These are phyloP conservation scores for Sordariomycetes sp. DNA, from an alignment of 2,329 filamentous ascomycete genomes.

Conservation along the genomic window DNA sequence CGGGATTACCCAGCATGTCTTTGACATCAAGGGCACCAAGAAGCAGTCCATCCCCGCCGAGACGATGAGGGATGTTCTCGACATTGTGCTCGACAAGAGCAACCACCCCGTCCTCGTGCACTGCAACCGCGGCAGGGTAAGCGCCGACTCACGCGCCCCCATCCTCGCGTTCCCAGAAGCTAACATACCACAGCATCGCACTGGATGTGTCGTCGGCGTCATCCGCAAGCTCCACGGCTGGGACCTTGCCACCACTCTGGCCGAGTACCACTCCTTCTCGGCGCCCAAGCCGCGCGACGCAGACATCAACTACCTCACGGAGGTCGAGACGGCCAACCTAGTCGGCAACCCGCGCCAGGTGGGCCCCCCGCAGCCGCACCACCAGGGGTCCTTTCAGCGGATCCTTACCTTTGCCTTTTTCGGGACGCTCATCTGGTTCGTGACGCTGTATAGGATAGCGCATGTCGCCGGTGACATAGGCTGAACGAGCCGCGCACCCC, in stretches of 20 bases:
- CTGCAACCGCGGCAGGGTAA: conserved; percentile 80
- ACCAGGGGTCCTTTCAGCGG: conserved; percentile 24
- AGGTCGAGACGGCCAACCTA: conserved; percentile 26
- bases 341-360: neutral
- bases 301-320: conserved; percentile 43
- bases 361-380: neutral
- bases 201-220: conserved; percentile 75
- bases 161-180: neutral
- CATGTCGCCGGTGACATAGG: neutral
- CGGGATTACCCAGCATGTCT: conserved; percentile 58
- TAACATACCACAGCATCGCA: conserved; percentile 50
- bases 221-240: conserved; percentile 63
- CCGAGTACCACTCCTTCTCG: conserved; percentile 61
- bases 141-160: conserved; percentile 8
- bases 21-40: conserved; percentile 82
- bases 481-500: neutral
- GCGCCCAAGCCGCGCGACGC: conserved; percentile 45
- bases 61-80: conserved; percentile 59
- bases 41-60: conserved; percentile 54
- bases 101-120: conserved; percentile 79
- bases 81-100: conserved; percentile 53
- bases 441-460: conserved; percentile 20
- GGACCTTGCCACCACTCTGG: conserved; percentile 45
- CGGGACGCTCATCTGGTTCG: conserved; percentile 27
- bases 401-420: conserved; percentile 26